Evolutionary conservation across 768 basidiomycete species (phyloP).

Genomic region (Leccinum fibrillosum): DNA sequence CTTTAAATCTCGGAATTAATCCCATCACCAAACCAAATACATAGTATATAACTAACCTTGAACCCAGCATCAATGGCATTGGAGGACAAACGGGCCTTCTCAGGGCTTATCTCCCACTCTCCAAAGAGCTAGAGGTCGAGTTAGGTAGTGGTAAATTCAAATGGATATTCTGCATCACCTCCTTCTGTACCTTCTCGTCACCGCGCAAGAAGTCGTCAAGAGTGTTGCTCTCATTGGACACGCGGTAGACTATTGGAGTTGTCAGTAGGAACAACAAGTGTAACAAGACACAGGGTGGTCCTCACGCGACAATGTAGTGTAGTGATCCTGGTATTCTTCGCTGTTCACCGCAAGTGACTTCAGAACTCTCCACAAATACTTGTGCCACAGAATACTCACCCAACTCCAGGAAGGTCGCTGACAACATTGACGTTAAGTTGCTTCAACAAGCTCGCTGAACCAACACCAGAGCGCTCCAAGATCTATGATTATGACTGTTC

Average conservation of each 20-base stretch:
- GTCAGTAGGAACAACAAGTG: background rate
- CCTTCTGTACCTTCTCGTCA: conserved; percentile 52
- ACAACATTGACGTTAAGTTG: conserved; percentile 59
- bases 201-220: conserved; percentile 71
- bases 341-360: conserved; percentile 28
- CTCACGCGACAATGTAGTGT: conserved; percentile 63
- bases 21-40: background rate
- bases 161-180: conserved; percentile 32
- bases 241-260: conserved; percentile 51
- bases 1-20: conserved; percentile 27
- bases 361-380: background rate
- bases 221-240: conserved; percentile 60
- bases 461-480: conserved; percentile 70
- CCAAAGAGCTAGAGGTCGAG: conserved; percentile 41
- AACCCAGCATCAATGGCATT: conserved; percentile 76
- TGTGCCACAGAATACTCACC: conserved; percentile 36
- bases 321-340: conserved; percentile 73
- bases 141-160: background rate
- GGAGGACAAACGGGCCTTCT: conserved; percentile 65
- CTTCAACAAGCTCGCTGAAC: conserved; percentile 50
- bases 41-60: conserved; percentile 41
- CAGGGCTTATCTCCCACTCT: conserved; percentile 65
- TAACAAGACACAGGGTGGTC: background rate
- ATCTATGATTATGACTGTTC: conserved; percentile 37
- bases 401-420: conserved; percentile 69